These are phyloP conservation scores for Pleurotus ostreatus DNA, from an alignment of 768 basidiomycete species.

Conservation along the genomic window DNA sequence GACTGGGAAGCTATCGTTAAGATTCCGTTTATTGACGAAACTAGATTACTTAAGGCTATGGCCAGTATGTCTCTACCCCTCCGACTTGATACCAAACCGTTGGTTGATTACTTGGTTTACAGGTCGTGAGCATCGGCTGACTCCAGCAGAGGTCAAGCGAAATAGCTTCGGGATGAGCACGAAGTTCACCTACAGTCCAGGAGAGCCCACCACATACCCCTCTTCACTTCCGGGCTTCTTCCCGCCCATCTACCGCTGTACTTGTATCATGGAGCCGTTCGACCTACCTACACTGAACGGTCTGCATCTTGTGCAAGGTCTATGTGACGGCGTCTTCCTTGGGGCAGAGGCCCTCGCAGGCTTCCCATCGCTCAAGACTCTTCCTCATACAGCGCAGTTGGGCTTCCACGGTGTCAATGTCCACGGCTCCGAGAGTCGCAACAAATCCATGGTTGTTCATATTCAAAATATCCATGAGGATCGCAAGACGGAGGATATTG, in stretches of 20 bases:
- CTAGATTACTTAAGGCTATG: constrained; percentile 80
- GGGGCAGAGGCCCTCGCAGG: constrained; percentile 87
- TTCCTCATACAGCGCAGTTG: constrained; percentile 72
- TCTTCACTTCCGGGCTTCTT: constrained; percentile 95
- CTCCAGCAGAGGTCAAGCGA: constrained; percentile 66
- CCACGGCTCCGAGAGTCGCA: constrained; percentile 84
- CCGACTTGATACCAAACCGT: background rate
- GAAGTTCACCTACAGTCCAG: constrained; percentile 65
- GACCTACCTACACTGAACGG: constrained; percentile 86
- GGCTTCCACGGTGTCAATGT: constrained; percentile 91
- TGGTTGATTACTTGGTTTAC: background rate
- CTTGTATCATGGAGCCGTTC: constrained; percentile 77
- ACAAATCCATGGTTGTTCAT: constrained; percentile 91
- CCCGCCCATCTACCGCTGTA: constrained; percentile 79
- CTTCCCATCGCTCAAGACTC: constrained; percentile 91
- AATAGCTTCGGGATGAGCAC: constrained; percentile 81
- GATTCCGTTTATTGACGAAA: constrained; percentile 94
- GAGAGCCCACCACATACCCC: constrained; percentile 70
- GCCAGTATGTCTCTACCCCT: constrained; percentile 43
- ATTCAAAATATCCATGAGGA: constrained; percentile 73
- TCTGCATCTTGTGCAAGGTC: constrained; percentile 79
- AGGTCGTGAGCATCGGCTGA: constrained; percentile 80
- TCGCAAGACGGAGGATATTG: constrained; percentile 68
- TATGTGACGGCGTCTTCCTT: constrained; percentile 84
- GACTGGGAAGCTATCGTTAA: constrained; percentile 99